Conservation (phyloP, 179 eudicot genomes). For the Silene vulgaris region DNA sequence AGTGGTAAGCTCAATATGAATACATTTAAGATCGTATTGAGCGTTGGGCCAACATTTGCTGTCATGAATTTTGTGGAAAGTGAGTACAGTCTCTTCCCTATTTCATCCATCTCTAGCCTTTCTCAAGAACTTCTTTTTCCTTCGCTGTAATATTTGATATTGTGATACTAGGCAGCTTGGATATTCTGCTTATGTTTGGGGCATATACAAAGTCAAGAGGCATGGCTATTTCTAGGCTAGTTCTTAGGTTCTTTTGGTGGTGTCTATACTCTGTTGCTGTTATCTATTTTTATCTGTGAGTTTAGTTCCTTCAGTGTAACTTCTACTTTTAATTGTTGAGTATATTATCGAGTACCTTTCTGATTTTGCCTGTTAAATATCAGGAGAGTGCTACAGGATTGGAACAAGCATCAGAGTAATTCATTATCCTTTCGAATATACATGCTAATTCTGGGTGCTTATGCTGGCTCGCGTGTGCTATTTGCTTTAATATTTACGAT, state of each 20-base stretch:
- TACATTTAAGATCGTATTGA: slow-evolving; percentile 62
- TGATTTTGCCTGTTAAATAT: slow-evolving; percentile 16
- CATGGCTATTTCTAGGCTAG: slow-evolving; percentile 90
- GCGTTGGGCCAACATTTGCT: slow-evolving; percentile 83
- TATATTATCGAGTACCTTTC: slow-evolving; percentile 9
- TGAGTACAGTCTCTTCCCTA: slow-evolving; percentile 31
- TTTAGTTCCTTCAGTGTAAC: slow-evolving; percentile 9
- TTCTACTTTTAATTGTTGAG: slow-evolving; percentile 5
- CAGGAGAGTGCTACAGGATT: slow-evolving; percentile 79
- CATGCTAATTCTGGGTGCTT: slow-evolving; percentile 68
- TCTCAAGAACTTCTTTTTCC: neutral
- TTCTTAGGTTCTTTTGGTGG: slow-evolving; percentile 86
- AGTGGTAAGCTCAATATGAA: slow-evolving; percentile 44
- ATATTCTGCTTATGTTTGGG: slow-evolving; percentile 84
- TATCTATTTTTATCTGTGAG: slow-evolving; percentile 78
- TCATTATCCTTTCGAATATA: slow-evolving; percentile 72
- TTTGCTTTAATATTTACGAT: slow-evolving; percentile 58
- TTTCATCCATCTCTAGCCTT: neutral
- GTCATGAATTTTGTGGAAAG: slow-evolving; percentile 85
- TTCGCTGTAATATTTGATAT: slow-evolving; percentile 15
- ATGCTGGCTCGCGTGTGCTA: slow-evolving; percentile 66
- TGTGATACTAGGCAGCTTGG: slow-evolving; percentile 60
- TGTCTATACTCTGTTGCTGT: slow-evolving; percentile 61
- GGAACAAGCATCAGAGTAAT: slow-evolving; percentile 40
- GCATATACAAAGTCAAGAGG: slow-evolving; percentile 83